phyloP scores from a whole-genome alignment of 306 rosid genomes.

The Myrica gale region DNA sequence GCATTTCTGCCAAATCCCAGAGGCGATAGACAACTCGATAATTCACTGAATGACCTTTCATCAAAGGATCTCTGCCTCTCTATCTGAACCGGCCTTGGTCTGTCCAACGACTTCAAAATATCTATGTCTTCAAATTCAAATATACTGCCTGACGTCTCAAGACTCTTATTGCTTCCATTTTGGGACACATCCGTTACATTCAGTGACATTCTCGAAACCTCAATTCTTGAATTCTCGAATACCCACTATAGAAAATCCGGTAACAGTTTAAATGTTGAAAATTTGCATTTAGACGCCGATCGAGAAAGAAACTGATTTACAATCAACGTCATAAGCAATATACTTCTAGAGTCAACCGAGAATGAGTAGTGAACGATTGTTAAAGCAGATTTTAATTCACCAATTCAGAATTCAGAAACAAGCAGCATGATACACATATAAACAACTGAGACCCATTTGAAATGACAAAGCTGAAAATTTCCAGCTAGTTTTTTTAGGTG shows the following conservation, averaged over 20 bases:
- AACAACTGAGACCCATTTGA: not conserved
- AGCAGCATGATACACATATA: not conserved
- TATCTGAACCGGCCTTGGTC: conserved; percentile 13
- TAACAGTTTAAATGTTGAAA: not conserved
- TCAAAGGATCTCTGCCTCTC: conserved; percentile 35
- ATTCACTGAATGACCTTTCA: conserved; percentile 34
- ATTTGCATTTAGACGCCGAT: not conserved
- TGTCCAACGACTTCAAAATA: conserved; percentile 10
- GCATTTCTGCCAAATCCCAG: not conserved
- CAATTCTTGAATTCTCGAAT: not conserved
- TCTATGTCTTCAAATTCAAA: conserved; percentile 19
- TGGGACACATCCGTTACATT: not conserved
- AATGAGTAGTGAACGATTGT: not conserved
- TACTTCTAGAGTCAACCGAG: conserved; percentile 1
- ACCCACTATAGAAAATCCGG: not conserved
- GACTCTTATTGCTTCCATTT: conserved; percentile 17
- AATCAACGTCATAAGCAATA: not conserved
- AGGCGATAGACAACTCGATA: conserved; percentile 10
- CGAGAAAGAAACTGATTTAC: not conserved
- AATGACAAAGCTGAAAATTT: not conserved
- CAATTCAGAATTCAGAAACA: not conserved
- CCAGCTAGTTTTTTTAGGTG: not conserved
- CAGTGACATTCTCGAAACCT: conserved; percentile 11
- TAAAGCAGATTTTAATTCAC: not conserved
- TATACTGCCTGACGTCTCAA: conserved; percentile 3